These are phyloP conservation scores for Musa schizocarpa DNA, from an alignment of 176 grass and related monocot genomes.

Conservation along the genomic window DNA sequence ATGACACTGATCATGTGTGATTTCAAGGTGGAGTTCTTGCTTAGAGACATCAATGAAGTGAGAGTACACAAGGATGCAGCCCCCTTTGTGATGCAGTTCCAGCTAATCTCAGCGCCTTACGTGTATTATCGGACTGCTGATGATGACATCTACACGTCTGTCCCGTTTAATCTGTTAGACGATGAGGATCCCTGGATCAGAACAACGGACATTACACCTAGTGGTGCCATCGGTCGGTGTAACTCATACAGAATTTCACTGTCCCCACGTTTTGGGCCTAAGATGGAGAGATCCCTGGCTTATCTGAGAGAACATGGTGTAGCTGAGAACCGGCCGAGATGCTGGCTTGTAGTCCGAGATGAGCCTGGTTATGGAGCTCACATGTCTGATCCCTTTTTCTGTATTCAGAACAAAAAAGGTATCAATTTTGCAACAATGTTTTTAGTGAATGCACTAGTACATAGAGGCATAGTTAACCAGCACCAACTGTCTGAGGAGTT, in stretches of 20 bases:
- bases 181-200: constrained; percentile 88
- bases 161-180: constrained; percentile 56
- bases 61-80: constrained; percentile 16
- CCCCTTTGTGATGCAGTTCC: constrained; percentile 43
- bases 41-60: constrained; percentile 47
- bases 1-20: constrained; percentile 44
- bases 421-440: constrained; percentile 59
- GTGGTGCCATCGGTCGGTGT: constrained; percentile 50
- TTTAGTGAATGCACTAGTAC: constrained; percentile 63
- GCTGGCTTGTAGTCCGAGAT: constrained; percentile 20
- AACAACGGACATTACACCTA: constrained; percentile 53
- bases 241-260: constrained; percentile 46
- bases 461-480: constrained; percentile 70
- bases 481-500: constrained; percentile 73
- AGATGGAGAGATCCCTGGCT: constrained; percentile 34
- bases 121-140: constrained; percentile 66
- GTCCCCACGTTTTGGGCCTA: constrained; percentile 39
- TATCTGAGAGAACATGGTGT: constrained; percentile 51
- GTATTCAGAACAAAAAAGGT: constrained; percentile 35
- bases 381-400: constrained; percentile 48
- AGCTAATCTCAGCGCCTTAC: constrained; percentile 23
- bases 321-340: background rate
- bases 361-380: constrained; percentile 44
- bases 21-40: constrained; percentile 58
- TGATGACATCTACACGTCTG: constrained; percentile 56